Base-by-base conservation (phyloP, 257 asterid species). In the Coffea canephora region DNA sequence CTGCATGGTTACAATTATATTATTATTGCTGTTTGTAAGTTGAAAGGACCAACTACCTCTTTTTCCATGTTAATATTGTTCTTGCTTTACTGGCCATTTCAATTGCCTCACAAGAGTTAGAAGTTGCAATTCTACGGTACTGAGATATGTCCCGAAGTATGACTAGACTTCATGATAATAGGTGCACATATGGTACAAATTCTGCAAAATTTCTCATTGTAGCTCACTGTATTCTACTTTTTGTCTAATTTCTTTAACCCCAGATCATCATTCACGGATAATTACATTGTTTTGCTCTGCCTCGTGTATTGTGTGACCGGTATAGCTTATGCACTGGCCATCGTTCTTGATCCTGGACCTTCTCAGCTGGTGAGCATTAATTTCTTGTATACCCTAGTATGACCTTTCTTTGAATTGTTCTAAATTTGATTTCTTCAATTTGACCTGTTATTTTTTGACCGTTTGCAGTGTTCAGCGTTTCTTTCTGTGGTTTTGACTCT, bases 281-380 rank as follows among this genome's bases (percentile, higher is more conserved):
- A 95, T 87, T 95, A 93, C 5, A 13, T 85, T 4, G 97, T 91
- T 81, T 87, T 95, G 89, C 92, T 95, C 72, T 93, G 98, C 89
- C 96, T 95, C 41, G 98, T 91, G 31, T 95, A 93, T 77, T 93
- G 99, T 74, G 99, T 95, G 16, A 95, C 98, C 9, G 98, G 99
- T 19, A 86, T 95, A 23, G 99, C 92, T 59, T 95, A 95, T 75
- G 94, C 89, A 1, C 67, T 95, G 80, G 94, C 98, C 82, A 93
- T 93, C 84, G 91, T 95, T 82, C 98, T 95, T 31, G 96, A 90
- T 46, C 94, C 98, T 11, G 97, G 98, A 74, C 94, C 98, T 62
- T 93, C 98, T 69, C 99, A 95, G 87, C 91, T 95, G 95, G 99
- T 93, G 88, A 77, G 78, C 78, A 75, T 16, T 62, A 76, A 25